A percentile compares a stretch with the other conserved stretches of the same genome.
Conservation (phyloP, 306 rosid genomes). For the Vigna reflexopilosa region DNA sequence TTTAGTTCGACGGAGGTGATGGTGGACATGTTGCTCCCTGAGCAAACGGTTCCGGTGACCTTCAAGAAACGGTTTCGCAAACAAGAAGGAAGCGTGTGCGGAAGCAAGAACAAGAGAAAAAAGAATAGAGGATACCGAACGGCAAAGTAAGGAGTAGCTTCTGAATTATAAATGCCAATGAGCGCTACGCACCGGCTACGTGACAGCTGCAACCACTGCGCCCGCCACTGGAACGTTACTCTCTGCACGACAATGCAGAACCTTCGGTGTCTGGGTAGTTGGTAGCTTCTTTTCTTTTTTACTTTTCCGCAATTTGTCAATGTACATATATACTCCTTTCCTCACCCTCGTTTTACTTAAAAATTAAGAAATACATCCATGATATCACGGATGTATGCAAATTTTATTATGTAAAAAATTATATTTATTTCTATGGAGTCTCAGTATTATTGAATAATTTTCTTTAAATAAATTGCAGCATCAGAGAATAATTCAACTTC, state of each 20-base stretch:
- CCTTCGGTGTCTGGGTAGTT: background rate
- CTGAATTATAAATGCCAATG: background rate
- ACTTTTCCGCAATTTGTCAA: too few species aligned
- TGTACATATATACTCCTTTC: background rate
- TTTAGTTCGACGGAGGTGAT: conserved; percentile 86
- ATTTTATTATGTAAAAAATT: too few species aligned
- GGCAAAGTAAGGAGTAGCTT: background rate
- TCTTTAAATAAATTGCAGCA: too few species aligned
- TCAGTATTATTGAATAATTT: too few species aligned
- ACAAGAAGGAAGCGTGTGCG: conserved; percentile 41
- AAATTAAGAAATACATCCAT: too few species aligned
- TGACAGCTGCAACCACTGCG: background rate
- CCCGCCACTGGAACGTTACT: background rate
- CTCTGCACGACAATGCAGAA: background rate
- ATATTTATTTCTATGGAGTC: too few species aligned
- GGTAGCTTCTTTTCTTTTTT: too few species aligned
- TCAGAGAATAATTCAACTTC: too few species aligned
- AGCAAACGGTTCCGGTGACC: conserved; percentile 30
- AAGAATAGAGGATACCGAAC: background rate
- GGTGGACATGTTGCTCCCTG: conserved; percentile 63
- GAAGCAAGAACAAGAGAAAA: background rate
- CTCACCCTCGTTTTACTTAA: background rate
- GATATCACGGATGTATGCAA: too few species aligned
- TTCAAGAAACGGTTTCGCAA: conserved; percentile 41
- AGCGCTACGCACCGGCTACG: background rate